Percentiles rank a stretch among this genome's conserved stretches.
phyloP scores from a whole-genome alignment of 2,329 filamentous ascomycete genomes.

The Pseudogymnoascus verrucosus region DNA sequence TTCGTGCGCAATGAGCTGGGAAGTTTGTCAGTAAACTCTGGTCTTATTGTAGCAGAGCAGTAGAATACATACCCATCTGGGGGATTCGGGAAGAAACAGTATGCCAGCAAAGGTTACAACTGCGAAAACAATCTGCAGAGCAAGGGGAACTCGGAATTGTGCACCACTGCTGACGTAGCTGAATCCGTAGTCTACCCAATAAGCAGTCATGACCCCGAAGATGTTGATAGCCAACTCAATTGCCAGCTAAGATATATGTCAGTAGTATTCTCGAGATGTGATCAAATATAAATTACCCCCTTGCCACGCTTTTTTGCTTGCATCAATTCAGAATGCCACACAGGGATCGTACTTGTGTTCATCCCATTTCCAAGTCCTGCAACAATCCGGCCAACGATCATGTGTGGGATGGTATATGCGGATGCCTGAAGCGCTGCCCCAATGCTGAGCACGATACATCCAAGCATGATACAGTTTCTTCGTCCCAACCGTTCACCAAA shows the following conservation, averaged over 20 bases:
- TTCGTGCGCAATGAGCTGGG: constrained; percentile 23
- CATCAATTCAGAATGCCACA: constrained; percentile 38
- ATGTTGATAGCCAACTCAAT: constrained; percentile 34
- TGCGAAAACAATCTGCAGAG: constrained; percentile 36
- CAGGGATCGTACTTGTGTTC: constrained; percentile 43
- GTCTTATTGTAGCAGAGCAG: neutral
- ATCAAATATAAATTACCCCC: constrained; percentile 12
- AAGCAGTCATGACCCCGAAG: constrained; percentile 27
- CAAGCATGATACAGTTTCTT: constrained; percentile 34
- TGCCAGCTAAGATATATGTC: constrained; percentile 9
- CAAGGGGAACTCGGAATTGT: constrained; percentile 45
- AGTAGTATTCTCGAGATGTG: neutral
- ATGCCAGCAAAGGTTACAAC: constrained; percentile 30
- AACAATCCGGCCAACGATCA: constrained; percentile 38
- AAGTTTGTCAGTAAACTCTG: neutral
- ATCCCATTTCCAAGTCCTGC: constrained; percentile 38
- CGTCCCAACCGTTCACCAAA: constrained; percentile 39
- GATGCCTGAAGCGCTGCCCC: constrained; percentile 37
- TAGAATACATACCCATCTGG: constrained; percentile 26
- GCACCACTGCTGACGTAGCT: constrained; percentile 29
- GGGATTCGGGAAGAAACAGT: constrained; percentile 31
- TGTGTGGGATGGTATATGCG: constrained; percentile 32
- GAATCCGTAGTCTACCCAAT: constrained; percentile 32
- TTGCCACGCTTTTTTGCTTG: constrained; percentile 34
- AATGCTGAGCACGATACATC: constrained; percentile 33